Conservation (phyloP, 2,329 filamentous ascomycete species). For the Sporothrix dimorphospora region DNA sequence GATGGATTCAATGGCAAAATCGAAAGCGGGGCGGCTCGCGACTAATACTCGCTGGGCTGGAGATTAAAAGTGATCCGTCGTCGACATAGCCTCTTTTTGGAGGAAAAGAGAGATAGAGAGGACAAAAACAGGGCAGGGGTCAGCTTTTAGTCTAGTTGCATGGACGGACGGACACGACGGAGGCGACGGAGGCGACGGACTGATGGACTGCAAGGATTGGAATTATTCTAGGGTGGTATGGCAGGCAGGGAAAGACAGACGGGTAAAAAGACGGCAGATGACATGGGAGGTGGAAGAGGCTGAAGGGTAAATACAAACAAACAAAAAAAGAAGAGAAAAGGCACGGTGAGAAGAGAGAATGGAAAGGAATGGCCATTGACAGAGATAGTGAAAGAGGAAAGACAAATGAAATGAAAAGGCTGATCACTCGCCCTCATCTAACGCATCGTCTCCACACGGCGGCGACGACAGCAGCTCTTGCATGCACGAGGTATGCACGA, state of each 20-base stretch:
- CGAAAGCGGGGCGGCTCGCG: neutral
- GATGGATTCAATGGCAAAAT: neutral
- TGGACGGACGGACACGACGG: neutral
- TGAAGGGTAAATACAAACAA: neutral
- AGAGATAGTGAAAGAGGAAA: constrained; percentile 1
- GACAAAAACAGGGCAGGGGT: neutral
- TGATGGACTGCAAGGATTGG: constrained; percentile 5
- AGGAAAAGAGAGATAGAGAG: neutral
- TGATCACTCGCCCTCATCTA: neutral
- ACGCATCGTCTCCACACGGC: neutral
- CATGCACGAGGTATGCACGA: neutral
- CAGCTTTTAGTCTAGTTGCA: neutral
- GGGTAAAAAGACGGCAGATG: neutral
- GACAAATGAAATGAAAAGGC: constrained; percentile 9
- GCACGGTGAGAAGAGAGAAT: no score
- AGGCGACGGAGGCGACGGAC: neutral
- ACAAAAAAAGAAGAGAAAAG: neutral
- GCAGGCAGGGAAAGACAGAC: neutral
- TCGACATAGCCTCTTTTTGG: constrained; percentile 5
- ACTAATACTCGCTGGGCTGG: constrained; percentile 10
- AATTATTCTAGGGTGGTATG: neutral
- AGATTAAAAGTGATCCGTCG: constrained; percentile 16
- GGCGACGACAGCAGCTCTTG: neutral
- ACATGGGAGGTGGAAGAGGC: neutral
- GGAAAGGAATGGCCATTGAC: no score